Percentiles rank a stretch among this genome's conserved stretches.
phyloP scores from a whole-genome alignment of 495 filamentous ascomycete genomes.

The Penicillium canariense region DNA sequence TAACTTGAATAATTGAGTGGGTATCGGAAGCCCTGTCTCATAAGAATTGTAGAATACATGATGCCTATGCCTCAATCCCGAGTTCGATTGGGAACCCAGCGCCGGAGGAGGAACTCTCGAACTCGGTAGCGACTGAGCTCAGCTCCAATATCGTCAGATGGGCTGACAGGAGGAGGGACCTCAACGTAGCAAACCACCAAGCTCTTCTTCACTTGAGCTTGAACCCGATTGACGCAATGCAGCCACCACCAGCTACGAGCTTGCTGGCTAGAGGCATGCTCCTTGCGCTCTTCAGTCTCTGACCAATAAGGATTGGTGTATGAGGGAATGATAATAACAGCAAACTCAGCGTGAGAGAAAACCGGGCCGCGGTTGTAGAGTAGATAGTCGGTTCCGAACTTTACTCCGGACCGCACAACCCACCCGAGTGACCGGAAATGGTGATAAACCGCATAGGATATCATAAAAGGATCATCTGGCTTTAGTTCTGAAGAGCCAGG shows the following conservation, averaged over 20 bases:
- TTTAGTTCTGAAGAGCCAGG: conserved; percentile 33
- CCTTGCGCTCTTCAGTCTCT: conserved; percentile 46
- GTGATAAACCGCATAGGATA: conserved; percentile 87
- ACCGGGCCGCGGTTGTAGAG: conserved; percentile 94
- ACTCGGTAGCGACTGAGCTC: conserved; percentile 72
- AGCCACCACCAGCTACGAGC: conserved; percentile 83
- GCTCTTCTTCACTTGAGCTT: conserved; percentile 83
- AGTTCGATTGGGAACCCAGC: conserved; percentile 82
- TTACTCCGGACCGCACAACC: conserved; percentile 91
- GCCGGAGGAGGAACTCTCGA: conserved; percentile 73
- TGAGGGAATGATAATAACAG: conserved; percentile 75
- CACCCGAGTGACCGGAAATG: conserved; percentile 96
- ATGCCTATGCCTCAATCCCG: conserved; percentile 49
- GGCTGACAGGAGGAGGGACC: conserved; percentile 64
- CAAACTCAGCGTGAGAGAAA: conserved; percentile 92
- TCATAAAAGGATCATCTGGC: conserved; percentile 79
- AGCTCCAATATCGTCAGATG: conserved; percentile 53
- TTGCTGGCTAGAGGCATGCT: conserved; percentile 46
- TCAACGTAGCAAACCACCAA: conserved; percentile 88
- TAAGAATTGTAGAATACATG: neutral
- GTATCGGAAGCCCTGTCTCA: conserved; percentile 20
- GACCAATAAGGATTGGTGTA: conserved; percentile 77
- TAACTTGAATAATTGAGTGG: conserved; percentile 1
- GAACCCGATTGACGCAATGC: conserved; percentile 88
- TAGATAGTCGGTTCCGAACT: conserved; percentile 91